Base-by-base conservation (phyloP, 768 basidiomycete genomes). In the Agrocybe pediades region DNA sequence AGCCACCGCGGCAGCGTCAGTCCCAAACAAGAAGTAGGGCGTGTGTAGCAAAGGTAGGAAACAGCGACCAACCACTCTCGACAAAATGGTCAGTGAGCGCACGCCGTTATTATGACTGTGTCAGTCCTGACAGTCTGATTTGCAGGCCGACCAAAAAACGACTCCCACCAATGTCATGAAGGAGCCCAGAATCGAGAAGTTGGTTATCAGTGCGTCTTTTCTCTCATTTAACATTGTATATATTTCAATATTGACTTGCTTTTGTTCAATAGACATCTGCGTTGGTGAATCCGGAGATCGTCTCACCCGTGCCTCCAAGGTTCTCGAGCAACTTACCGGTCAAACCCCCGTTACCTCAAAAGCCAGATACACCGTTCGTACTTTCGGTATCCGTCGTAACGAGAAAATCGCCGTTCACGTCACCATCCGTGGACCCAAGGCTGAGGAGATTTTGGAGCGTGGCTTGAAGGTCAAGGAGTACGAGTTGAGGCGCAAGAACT, bases 381-480 rank as follows among this genome's bases (percentile, higher is more conserved):
- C 91, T 45, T 99, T 99, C 80, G 90, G 92, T 68, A 99, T 99
- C 83, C 91, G 97, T 73, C 92, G 97, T 79, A 99, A 99, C 82
- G 96, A 99, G 80, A 99, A 99, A 85, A 99, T 98, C 71, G 96
- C 96, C 45, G 92, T 92, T 61, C 94, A 95, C 76, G 94, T 95
- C 67, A 99, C 96, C 71, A 97, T 99, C 78, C 92, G 96, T 65
- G 96, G 96, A 24, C 96, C 96, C 63, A 99, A 99, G 78, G 96
- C 96, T 30, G 96, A 98, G 84, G 96, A 99, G 75, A 98, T 98
- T 71, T 82, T 99, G 65, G 96, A 99, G 81, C 92, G 96, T 65
- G 96, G 95, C 42, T 82, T 99, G 73, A 99, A 98, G 76, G 97
- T 98, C 68, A 99, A 99, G 85, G 97, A 99, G 79, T 98, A 99